Evolutionary conservation across 495 filamentous ascomycete genomes (phyloP), one percentile per base, ranked within the genome.

Genomic region (Penicillium ucsense): DNA sequence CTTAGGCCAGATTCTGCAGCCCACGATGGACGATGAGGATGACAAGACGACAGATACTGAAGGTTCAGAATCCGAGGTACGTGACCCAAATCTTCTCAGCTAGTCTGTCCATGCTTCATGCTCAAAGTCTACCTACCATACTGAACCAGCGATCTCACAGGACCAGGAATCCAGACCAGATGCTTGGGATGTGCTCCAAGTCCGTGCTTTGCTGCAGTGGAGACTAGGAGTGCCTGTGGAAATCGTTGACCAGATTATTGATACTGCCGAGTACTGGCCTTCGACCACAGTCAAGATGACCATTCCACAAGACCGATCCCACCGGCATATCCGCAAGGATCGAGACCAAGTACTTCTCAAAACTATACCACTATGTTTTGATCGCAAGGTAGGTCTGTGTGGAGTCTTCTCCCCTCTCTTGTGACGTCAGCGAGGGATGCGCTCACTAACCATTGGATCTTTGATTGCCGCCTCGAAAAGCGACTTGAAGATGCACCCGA

Each of bases 261-360:
- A 87, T 55, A 60, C 65, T 35, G 84, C 83, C 20, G 84, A 86
- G 60, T 88, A 88, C 56, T 89, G 85, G 85, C 75, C 77, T 0
- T 70, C 67, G 5, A 55, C 55, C 4, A 63, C 65, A 47, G 50
- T 53, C 5, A 55, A 55, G 3, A 63, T 67, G 54, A 51, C 54
- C 33, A 49, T 43, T 5, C 56, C 72, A 57, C 57, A 59, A 10
- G 57, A 29, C 4, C 11, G 9, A 35, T 20, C 52, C 2, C 45
- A 57, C 32, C 56, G 43, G 27, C 38, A 58, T 1, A 61, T 67
- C 8, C 45, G 52, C 4, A 54, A 66, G 40, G 71, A 75, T 48
- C 51, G 60, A 6, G 71, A 73, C 53, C 62, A 63, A 30, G 64
- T 62, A 38, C 36, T 72, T 28, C 41, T 71, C 8, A 65, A 59